Conservation (phyloP, 2,329 filamentous ascomycete genomes). For the Sarocladium strictum region DNA sequence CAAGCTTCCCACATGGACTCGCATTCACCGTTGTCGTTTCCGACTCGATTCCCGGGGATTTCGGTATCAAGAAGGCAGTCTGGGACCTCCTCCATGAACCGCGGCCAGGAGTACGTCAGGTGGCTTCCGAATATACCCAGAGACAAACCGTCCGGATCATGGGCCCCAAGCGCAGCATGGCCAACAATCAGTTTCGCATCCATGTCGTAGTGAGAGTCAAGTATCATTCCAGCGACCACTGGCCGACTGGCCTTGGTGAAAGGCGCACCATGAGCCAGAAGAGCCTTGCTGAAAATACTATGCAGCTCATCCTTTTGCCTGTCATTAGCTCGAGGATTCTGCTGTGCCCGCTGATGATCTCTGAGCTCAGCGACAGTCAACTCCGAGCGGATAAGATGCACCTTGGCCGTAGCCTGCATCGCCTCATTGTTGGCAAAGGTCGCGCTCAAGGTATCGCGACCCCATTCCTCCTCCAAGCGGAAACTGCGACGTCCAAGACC, state of each 20-base stretch:
- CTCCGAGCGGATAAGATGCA: constrained; percentile 61
- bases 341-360: constrained; percentile 58
- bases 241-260: constrained; percentile 37
- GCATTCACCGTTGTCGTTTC: constrained; percentile 36
- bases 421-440: not conserved
- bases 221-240: constrained; percentile 63
- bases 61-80: constrained; percentile 38
- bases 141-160: constrained; percentile 49
- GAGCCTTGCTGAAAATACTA: constrained; percentile 26
- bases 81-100: constrained; percentile 60
- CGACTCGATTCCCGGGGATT: constrained; percentile 29
- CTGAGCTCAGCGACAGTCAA: constrained; percentile 62
- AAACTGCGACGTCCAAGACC: constrained; percentile 65
- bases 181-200: constrained; percentile 53
- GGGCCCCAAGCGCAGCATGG: constrained; percentile 57
- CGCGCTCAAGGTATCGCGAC: constrained; percentile 54
- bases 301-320: constrained; percentile 51
- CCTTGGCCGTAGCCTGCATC: constrained; percentile 42
- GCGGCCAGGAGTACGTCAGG: constrained; percentile 63
- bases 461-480: constrained; percentile 69
- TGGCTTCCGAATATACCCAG: constrained; percentile 69
- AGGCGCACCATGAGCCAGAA: constrained; percentile 38
- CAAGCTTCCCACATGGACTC: constrained; percentile 38
- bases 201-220: constrained; percentile 64
- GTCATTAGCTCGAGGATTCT: constrained; percentile 50